These are phyloP conservation scores for Emmonsiellopsis sp. DNA, from an alignment of 2,329 filamentous ascomycete species.

Conservation along the genomic window DNA sequence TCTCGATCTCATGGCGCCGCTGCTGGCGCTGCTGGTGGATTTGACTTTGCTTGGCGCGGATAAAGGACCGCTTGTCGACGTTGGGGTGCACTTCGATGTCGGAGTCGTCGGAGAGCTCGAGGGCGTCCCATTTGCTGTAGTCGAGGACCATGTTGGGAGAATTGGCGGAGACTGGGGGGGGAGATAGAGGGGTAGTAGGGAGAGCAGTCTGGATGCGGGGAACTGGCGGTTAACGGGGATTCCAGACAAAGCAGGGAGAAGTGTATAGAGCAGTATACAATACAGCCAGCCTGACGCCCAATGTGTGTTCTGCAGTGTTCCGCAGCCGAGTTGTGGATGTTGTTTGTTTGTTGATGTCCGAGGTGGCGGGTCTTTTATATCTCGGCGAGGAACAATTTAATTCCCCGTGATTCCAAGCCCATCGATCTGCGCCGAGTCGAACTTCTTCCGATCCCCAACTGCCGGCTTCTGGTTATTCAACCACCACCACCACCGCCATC, in stretches of 20 bases:
- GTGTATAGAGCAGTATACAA: neutral
- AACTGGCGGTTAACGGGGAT: too few species aligned
- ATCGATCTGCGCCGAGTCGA: neutral
- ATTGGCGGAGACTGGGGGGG: neutral
- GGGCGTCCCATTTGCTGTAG: conserved; percentile 60
- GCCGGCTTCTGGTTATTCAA: neutral
- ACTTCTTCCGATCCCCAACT: neutral
- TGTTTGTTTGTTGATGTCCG: neutral
- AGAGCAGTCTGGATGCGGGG: neutral
- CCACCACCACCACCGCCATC: neutral
- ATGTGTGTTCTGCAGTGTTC: too few species aligned
- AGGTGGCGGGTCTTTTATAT: neutral
- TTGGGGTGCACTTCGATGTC: conserved; percentile 98
- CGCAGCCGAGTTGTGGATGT: neutral
- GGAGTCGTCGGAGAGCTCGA: conserved; percentile 96
- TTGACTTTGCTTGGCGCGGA: conserved; percentile 93
- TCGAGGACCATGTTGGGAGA: conserved; percentile 45
- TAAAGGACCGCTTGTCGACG: conserved; percentile 96
- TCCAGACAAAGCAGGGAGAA: too few species aligned
- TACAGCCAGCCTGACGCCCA: too few species aligned
- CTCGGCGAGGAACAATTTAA: neutral
- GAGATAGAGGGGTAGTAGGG: neutral
- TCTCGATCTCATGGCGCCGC: conserved; percentile 79
- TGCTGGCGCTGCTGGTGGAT: conserved; percentile 87
- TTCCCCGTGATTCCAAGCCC: conserved; percentile 4